Percentiles rank a stretch among this genome's conserved stretches.
These are phyloP conservation scores for Diaporthe eres DNA, from an alignment of 2,329 filamentous ascomycete species.

Conservation along the genomic window DNA sequence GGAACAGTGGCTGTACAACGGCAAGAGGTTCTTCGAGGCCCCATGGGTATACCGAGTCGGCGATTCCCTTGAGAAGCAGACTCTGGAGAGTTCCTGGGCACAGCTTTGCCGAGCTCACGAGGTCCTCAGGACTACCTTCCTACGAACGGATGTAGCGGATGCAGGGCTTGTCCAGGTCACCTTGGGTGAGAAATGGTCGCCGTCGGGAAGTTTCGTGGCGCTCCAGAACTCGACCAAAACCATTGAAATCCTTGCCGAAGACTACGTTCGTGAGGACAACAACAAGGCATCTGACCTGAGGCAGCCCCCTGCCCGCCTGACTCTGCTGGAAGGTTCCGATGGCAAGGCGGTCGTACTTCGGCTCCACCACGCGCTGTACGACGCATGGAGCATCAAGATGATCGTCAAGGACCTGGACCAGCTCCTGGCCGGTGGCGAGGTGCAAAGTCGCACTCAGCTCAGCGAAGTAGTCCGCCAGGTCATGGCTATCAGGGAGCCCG, in stretches of 20 bases:
- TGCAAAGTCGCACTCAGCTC: conserved; percentile 5
- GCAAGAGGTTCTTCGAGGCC: conserved; percentile 47
- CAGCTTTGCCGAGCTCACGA: conserved; percentile 38
- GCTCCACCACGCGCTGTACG: conserved; percentile 46
- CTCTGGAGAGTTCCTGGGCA: conserved; percentile 34
- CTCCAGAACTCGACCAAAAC: conserved; percentile 15
- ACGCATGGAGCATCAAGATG: conserved; percentile 48
- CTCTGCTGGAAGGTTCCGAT: conserved; percentile 43
- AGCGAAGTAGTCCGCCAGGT: background rate
- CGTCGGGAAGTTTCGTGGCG: background rate
- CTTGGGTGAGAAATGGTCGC: conserved; percentile 29
- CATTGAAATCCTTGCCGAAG: conserved; percentile 23
- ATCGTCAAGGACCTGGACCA: conserved; percentile 42
- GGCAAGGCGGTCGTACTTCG: conserved; percentile 45
- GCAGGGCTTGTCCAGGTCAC: conserved; percentile 39
- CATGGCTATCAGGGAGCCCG: background rate
- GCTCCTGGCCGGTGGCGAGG: conserved; percentile 7
- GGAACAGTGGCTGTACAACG: conserved; percentile 45
- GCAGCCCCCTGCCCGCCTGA: conserved; percentile 42
- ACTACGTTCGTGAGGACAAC: conserved; percentile 41
- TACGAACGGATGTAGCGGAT: conserved; percentile 1
- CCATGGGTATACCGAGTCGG: conserved; percentile 46
- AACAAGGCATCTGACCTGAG: conserved; percentile 40
- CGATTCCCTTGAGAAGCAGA: conserved; percentile 38
- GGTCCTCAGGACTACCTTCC: conserved; percentile 42